phyloP scores from a whole-genome alignment of 306 rosid genomes.

The Cyclanthera cordifolia region DNA sequence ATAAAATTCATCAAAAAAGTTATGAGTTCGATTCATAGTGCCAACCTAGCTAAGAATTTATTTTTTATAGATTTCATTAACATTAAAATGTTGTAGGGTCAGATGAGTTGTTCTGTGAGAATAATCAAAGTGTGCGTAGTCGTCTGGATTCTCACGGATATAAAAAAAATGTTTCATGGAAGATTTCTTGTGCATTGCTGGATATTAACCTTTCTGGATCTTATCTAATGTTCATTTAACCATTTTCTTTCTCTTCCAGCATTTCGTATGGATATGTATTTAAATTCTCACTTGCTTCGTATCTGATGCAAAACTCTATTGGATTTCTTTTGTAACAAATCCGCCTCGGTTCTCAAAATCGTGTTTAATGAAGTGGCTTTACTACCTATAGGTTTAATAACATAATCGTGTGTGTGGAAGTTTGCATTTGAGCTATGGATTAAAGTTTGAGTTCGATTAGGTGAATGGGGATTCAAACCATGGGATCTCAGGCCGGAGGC shows the following conservation, averaged over 20 bases:
- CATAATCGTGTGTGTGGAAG: slow-evolving; percentile 7
- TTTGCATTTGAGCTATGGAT: slow-evolving; percentile 19
- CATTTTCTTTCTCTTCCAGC: not conserved
- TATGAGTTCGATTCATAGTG: too few relatives aligned
- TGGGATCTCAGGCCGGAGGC: slow-evolving; percentile 77
- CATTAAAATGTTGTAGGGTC: too few relatives aligned
- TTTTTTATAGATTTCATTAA: too few relatives aligned
- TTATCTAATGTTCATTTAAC: not conserved
- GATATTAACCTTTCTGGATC: slow-evolving; percentile 1
- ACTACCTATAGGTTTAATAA: slow-evolving; percentile 1
- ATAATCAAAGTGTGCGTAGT: too few relatives aligned
- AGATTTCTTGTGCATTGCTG: slow-evolving; percentile 11
- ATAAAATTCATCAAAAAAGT: too few relatives aligned
- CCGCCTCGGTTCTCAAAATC: not conserved
- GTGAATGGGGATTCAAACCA: slow-evolving; percentile 48
- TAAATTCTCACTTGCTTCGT: not conserved
- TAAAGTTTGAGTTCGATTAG: slow-evolving; percentile 20
- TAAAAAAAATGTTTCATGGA: not conserved
- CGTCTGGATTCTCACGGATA: too few relatives aligned
- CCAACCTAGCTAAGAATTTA: too few relatives aligned
- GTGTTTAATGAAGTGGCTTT: not conserved
- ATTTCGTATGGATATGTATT: not conserved
- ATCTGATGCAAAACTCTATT: slow-evolving; percentile 2
- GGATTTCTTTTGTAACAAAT: not conserved
- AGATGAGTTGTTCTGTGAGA: too few relatives aligned